Evolutionary conservation across 164 flowering plant genomes (phyloP), one percentile per base, ranked within the genome.

Genomic region (Vitis riparia): DNA sequence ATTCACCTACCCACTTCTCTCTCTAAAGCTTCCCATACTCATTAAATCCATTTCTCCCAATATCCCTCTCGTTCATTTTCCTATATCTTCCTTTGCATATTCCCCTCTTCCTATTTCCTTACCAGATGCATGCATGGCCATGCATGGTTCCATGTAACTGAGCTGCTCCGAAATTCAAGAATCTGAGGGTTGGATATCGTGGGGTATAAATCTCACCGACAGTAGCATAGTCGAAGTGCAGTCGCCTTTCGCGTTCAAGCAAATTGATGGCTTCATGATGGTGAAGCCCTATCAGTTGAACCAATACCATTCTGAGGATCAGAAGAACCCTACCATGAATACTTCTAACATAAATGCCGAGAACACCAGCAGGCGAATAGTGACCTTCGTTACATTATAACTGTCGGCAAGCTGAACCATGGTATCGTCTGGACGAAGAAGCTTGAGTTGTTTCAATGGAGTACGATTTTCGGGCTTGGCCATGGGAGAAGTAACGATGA

Each of bases 401-500:
- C 74, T 81, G 14, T 80, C 79, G 63, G 70, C 37, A 19, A 49
- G 44, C 5, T 14, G 59, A 51, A 58, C 65, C 1, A 1, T 19
- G 37, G 37, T 32, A 32, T 32, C 37, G 6, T 32, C 6, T 32
- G 37, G 37, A 2, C 6, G 5, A 5, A 32, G 37, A 32, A 32
- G 82, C 80, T 83, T 86, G 19, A 83, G 74, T 48, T 78, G 83
- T 71, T 62, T 80, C 29, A 77, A 68, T 8, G 82, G 79, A 66
- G 67, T 51, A 0, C 74, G 75, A 51, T 72, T 66, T 9, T 76
- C 82, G 9, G 79, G 10, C 12, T 56, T 44, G 27, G 68, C 71
- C 14, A 79, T 3, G 5, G 19, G 19, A 19, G 63, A 49, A 2
- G 71, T 47, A 13, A 79, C 52, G 8, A 83, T 55, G 17, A 72